Evolutionary conservation across 805 yeast genomes (phyloP), one percentile per base, ranked within the genome.

Genomic region (Monosporozyma aquatica): DNA sequence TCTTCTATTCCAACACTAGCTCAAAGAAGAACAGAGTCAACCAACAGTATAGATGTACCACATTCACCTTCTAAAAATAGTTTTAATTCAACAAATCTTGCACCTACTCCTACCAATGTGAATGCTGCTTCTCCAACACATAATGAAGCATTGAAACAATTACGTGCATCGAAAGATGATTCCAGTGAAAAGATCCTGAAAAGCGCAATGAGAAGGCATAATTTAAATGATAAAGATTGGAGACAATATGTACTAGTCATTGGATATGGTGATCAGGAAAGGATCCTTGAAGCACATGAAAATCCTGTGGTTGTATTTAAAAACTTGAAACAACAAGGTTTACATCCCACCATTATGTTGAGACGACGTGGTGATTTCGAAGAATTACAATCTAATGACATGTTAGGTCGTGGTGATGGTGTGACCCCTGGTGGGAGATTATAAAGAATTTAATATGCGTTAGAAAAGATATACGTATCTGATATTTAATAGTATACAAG

Each of bases 271-370:
- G 95, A 87, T 58, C 82, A 82, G 54, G 97, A 90, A 56, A 68
- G 96, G 23, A 76, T 87, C 8, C 63, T 92, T 37, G 85, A 82
- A 29, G 68, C 84, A 48, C 85, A 86, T 22, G 98, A 90, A 56
- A 83, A 78, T 59, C 98, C 98, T 0, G 94, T 90, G 6, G 68
- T 75, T 28, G 79, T 87, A 8, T 86, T 87, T 58, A 83, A 86
- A 59, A 95, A 83, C 54, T 68, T 90, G 21, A 87, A 79, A 56
- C 95, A 84, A 47, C 73, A 78, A 44, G 96, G 96, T 1, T 72
- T 81, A 50, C 85, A 82, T 56, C 97, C 97, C 0, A 84, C 92
- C 1, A 87, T 89, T 46, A 89, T 89, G 96, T 70, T 89, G 35
- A 68, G 97, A 51, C 92, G 86, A 51, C 72, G 82, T 40, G 95